Base-by-base conservation (phyloP, 2,329 filamentous ascomycete genomes). In the Trichoderma guizhouense region DNA sequence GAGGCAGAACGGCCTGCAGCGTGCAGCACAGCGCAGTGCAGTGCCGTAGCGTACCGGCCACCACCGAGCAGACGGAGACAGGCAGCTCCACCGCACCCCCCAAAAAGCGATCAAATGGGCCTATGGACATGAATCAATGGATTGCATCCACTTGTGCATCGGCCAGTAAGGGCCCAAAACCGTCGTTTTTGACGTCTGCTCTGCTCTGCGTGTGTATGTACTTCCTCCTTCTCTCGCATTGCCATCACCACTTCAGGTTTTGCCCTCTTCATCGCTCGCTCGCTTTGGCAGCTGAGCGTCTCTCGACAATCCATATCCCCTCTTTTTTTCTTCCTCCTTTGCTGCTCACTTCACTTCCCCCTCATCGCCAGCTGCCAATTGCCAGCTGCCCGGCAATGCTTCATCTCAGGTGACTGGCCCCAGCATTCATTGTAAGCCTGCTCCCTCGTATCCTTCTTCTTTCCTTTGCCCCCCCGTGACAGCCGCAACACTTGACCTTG, bases 301-400 rank as follows among this genome's bases (percentile, higher is more conserved):
- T 69, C 53, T 73, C 72, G 72, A 69, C 76, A 72, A 72, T 71
- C 64, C 73, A 36, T 36, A 36, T 36, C 74, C 74, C 76, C 77
- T 75, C 76, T 76, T 77, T 73, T 66, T 69, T 62, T 63, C 67
- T 67, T 64, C 55, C 55, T 72, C 70, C 72, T 71, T 32, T 60
- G 55, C 70, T 64, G 69, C 70, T 71, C 72, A 72, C 68, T 58
- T 71, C 72, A 72, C 69, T 60, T 63, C 61, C 28, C 58, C 63
- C 67, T 73, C 71, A 62, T 69, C 69, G 57, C 71, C 69, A 55
- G 69, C 76, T 76, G 77, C 76, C 79, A 58, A 64, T 72, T 71
- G 57, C 71, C 69, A 57, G 69, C 77, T 76, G 77, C 76, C 79
- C 76, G 80, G 81, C 80, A 78, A 82, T 82, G 81, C 74, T 81